Evolutionary conservation across 108 stramenopile species (phyloP).

Genomic region (Pelagomonas calceolata): DNA sequence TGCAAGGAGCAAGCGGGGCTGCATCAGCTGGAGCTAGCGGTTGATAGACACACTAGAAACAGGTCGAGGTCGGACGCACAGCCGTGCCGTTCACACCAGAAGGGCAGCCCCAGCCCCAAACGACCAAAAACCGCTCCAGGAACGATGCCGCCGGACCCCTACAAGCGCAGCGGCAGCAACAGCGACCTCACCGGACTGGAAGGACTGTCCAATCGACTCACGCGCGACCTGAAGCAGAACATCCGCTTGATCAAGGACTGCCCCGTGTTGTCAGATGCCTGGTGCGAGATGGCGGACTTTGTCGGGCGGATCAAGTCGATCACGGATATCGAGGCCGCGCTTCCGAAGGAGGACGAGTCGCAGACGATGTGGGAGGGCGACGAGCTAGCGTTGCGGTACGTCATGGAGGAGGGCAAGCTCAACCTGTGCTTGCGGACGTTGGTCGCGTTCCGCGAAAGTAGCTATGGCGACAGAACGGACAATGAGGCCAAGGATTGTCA

Average conservation of each 20-base stretch:
- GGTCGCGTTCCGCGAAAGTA: constrained; percentile 23
- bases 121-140: too few relatives aligned
- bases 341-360: constrained; percentile 19
- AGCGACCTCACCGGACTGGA: constrained; percentile 25
- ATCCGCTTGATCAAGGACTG: constrained; percentile 32
- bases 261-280: constrained; percentile 27
- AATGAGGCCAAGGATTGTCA: neutral
- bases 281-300: constrained; percentile 39
- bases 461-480: neutral
- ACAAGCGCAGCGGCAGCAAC: neutral
- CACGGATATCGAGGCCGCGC: constrained; percentile 22
- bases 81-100: too few relatives aligned
- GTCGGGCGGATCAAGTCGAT: constrained; percentile 33
- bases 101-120: too few relatives aligned
- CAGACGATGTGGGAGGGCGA: constrained; percentile 43
- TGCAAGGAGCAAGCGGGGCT: too few relatives aligned
- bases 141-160: too few relatives aligned
- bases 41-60: too few relatives aligned
- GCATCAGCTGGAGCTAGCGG: too few relatives aligned
- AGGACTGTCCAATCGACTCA: constrained; percentile 16
- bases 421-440: constrained; percentile 41
- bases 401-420: constrained; percentile 46
- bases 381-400: constrained; percentile 34
- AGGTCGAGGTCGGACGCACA: too few relatives aligned
- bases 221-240: constrained; percentile 22